Evolutionary conservation across 1,284 basidiomycete species (phyloP).

Genomic region (Butyriboletus appendiculatus): DNA sequence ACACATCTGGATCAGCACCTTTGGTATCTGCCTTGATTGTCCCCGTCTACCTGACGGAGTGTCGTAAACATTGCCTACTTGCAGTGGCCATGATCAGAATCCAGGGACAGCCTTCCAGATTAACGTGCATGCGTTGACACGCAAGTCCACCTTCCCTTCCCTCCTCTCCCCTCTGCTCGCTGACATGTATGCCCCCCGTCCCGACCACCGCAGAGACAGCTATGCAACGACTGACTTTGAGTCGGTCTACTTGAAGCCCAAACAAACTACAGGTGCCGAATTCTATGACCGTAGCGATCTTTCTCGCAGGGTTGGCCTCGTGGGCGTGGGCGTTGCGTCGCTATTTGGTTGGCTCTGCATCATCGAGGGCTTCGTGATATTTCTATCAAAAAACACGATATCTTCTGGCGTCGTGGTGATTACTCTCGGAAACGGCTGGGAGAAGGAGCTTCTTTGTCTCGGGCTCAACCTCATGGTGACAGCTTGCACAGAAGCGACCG

Average conservation of each 20-base stretch:
- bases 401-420: slow-evolving; percentile 25
- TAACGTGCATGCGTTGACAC: not conserved
- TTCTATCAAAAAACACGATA: slow-evolving; percentile 19
- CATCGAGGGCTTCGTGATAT: slow-evolving; percentile 23
- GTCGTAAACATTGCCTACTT: not conserved
- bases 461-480: slow-evolving; percentile 28
- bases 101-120: slow-evolving; percentile 10
- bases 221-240: slow-evolving; percentile 23
- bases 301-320: slow-evolving; percentile 26
- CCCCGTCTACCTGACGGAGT: slow-evolving; percentile 3
- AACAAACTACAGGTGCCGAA: slow-evolving; percentile 27
- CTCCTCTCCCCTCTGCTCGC: not conserved
- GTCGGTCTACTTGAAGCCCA: slow-evolving; percentile 24
- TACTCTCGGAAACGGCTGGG: slow-evolving; percentile 14
- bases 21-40: not conserved
- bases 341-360: slow-evolving; percentile 27
- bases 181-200: slow-evolving; percentile 9
- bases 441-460: slow-evolving; percentile 26
- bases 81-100: slow-evolving; percentile 4
- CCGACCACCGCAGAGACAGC: slow-evolving; percentile 9
- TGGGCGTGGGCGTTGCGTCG: slow-evolving; percentile 24
- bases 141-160: not conserved
- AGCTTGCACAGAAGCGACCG: slow-evolving; percentile 32
- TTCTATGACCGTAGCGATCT: slow-evolving; percentile 33
- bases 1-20: too few relatives aligned